Evolutionary conservation across 352 stramenopile genomes (phyloP), one percentile per base, ranked within the genome.

Genomic region (Pythium monospermum): DNA sequence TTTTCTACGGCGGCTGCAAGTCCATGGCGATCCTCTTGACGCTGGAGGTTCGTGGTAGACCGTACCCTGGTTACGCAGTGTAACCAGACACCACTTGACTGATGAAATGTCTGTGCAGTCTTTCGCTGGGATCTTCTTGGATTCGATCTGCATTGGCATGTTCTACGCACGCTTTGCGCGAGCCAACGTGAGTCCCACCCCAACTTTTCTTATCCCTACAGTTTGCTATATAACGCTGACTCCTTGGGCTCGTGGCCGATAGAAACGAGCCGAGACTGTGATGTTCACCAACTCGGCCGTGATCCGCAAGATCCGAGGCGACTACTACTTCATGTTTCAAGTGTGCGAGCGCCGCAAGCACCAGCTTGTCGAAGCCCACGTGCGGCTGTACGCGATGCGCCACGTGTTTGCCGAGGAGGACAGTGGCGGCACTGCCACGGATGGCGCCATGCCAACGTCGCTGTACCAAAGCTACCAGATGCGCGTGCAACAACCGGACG

Each of bases 241-340:
- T n/a, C n/a, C n/a, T n/a, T n/a, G n/a, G n/a, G n/a, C n/a, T n/a
- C n/a, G n/a, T n/a, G n/a, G n/a, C n/a, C n/a, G n/a, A n/a, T 27
- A 94, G 83, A 79, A 86, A 83, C 81, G 83, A 31, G 83, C 83
- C 1, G 80, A 86, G 45, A 91, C 83, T 4, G 84, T 96, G 63
- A 87, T 95, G 61, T 95, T 96, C 43, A 83, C 78, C 4, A 83
- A 91, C 26, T 74, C 66, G 13, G 85, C 79, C 2, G 78, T 96
- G 23, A 93, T 96, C 64, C 87, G 87, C 28, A 82, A 87, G 59
- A 95, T 96, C 49, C 83, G 86, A 12, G 87, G 87, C 4, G 71
- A 92, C 36, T 95, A 83, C 55, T 96, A 95, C 72, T 85, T 96
- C 41, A 96, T 96, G 85, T 86, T 95, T 52, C 87, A 96, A 45